Percentiles rank a stretch among this genome's conserved stretches.
phyloP scores from a whole-genome alignment of 805 yeast genomes.

The Saturnispora zaruensis region DNA sequence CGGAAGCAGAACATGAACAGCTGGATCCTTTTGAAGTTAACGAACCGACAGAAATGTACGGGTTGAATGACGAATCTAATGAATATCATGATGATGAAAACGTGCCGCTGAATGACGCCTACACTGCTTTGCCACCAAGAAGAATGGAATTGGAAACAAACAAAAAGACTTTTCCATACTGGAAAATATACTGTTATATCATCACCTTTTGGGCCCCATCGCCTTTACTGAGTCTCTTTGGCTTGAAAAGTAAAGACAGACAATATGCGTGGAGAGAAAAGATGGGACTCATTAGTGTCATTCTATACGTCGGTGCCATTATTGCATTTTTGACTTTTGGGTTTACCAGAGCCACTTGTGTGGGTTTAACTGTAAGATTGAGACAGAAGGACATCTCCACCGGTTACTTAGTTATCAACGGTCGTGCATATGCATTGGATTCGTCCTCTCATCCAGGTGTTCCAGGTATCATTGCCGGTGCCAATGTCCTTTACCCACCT shows the following conservation, averaged over 20 bases:
- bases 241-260: slow-evolving; percentile 69
- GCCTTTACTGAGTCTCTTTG: slow-evolving; percentile 59
- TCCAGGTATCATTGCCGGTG: slow-evolving; percentile 60
- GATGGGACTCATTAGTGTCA: slow-evolving; percentile 72
- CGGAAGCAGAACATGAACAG: neutral
- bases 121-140: slow-evolving; percentile 19
- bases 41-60: slow-evolving; percentile 22
- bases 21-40: slow-evolving; percentile 5
- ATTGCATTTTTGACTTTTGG: slow-evolving; percentile 90
- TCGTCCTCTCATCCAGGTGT: slow-evolving; percentile 71
- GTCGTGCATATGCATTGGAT: slow-evolving; percentile 67
- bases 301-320: slow-evolving; percentile 61
- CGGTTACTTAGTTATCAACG: slow-evolving; percentile 68
- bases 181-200: slow-evolving; percentile 74
- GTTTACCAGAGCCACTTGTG: slow-evolving; percentile 75
- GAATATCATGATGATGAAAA: slow-evolving; percentile 17
- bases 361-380: slow-evolving; percentile 37
- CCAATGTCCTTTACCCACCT: slow-evolving; percentile 79
- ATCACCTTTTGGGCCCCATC: slow-evolving; percentile 93
- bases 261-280: slow-evolving; percentile 98
- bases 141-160: slow-evolving; percentile 19
- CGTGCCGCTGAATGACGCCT: slow-evolving; percentile 20
- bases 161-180: slow-evolving; percentile 31
- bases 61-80: slow-evolving; percentile 47
- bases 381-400: slow-evolving; percentile 49